Evolutionary conservation across 495 filamentous ascomycete genomes (phyloP).

Genomic region (Aspergillus biplanus): DNA sequence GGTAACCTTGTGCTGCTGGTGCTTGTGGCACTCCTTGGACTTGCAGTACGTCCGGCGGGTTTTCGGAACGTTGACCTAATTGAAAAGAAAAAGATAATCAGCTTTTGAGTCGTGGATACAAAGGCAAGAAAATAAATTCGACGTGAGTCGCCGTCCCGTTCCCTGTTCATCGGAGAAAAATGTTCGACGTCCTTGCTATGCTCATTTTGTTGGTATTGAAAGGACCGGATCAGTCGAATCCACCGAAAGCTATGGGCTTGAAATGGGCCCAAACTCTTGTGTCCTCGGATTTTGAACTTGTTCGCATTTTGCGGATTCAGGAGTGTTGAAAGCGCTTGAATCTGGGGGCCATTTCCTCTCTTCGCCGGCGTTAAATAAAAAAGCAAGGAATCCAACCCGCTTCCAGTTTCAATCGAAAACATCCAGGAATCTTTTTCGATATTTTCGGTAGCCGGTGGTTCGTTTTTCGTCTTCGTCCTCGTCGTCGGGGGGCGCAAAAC

Average conservation of each 20-base stretch:
- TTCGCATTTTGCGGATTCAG: no score
- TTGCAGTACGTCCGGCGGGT: conserved; percentile 95
- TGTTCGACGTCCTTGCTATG: background rate
- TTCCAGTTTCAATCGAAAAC: background rate
- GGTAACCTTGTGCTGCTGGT: conserved; percentile 92
- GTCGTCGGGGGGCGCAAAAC: background rate
- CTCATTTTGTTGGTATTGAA: no score
- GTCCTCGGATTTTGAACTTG: no score
- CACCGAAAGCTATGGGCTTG: no score
- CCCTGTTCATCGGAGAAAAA: conserved; percentile 23
- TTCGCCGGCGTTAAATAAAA: no score
- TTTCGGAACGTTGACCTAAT: conserved; percentile 86
- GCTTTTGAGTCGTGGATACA: conserved; percentile 25
- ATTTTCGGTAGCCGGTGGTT: background rate
- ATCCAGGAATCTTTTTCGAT: background rate
- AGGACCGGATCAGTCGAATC: no score
- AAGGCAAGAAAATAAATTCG: conserved; percentile 6
- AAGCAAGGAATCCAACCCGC: background rate
- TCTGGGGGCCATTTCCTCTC: no score
- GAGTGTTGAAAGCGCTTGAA: no score
- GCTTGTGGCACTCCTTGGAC: conserved; percentile 91
- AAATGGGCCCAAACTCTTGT: no score
- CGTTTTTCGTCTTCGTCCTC: conserved; percentile 5
- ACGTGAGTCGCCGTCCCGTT: background rate
- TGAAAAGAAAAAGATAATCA: conserved; percentile 32